phyloP scores from a whole-genome alignment of 2,329 filamentous ascomycete species.

The Gnomoniopsis sp. region DNA sequence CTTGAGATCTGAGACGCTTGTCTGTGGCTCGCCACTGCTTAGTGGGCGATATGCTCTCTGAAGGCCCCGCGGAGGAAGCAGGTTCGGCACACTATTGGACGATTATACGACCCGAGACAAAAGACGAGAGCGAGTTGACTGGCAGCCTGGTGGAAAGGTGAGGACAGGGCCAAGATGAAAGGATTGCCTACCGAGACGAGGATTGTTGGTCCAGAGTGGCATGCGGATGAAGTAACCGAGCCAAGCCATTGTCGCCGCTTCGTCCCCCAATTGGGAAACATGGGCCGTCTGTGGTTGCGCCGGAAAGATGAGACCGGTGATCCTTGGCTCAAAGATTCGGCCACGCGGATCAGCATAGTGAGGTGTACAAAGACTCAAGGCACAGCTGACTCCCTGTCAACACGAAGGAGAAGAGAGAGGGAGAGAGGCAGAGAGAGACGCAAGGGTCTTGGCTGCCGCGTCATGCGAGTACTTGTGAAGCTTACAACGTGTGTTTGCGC shows the following conservation, averaged over 20 bases:
- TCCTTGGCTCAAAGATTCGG: background rate
- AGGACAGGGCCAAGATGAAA: background rate
- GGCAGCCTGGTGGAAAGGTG: too few relatives aligned
- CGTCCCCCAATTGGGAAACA: background rate
- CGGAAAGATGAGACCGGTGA: background rate
- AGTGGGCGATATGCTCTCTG: background rate
- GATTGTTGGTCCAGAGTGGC: background rate
- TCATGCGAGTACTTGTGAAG: slow-evolving; percentile 2
- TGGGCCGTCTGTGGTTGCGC: slow-evolving; percentile 1
- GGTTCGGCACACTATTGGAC: background rate
- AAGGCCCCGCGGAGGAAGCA: too few relatives aligned
- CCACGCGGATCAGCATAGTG: background rate
- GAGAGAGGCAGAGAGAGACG: background rate
- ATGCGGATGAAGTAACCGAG: background rate
- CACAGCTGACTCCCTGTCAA: too few relatives aligned
- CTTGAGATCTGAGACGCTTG: background rate
- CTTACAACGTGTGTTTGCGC: background rate
- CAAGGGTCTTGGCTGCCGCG: slow-evolving; percentile 2
- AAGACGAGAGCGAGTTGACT: too few relatives aligned
- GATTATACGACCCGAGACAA: background rate
- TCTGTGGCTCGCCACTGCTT: background rate
- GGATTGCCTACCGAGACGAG: background rate
- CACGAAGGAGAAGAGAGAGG: too few relatives aligned
- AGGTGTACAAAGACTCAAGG: background rate
- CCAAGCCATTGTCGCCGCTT: background rate